Base-by-base conservation (phyloP, 2,329 filamentous ascomycete genomes). In the Cryphonectria naterciae region DNA sequence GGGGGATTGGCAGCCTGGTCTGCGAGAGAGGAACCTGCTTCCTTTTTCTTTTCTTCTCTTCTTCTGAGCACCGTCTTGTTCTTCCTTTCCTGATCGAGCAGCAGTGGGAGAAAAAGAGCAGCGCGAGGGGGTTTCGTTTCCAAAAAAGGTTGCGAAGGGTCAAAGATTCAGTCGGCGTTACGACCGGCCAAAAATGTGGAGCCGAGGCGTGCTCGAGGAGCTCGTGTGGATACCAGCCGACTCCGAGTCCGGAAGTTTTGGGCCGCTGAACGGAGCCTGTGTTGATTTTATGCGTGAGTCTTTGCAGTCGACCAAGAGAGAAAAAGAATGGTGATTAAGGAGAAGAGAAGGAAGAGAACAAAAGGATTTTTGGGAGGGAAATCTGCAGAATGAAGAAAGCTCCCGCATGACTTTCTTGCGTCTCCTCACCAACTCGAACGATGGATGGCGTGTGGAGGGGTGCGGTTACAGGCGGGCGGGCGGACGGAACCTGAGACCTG, bases 171-270 rank as follows among this genome's bases (percentile, higher is more conserved):
- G 58, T 68, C 67, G 58, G 67, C 66, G 64, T 61, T 49, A 61
- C 54, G 60, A 68, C 32, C 67, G 67, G 67, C 67, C 67, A 63
- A 58, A 63, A 68, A 39, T 52, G 67, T 68, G 67, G 67, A 68
- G 60, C 67, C 58, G 67, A 68, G 19, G 32, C 58, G 4, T 68
- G 56, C 41, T 25, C 61, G 22, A 56, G 39, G 58, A 68, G 67
- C 67, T 68, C 37, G 4, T 52, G 69, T 70, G 71, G 71, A 54
- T 65, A 13, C 32, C 63, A 61, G 19, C 6, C 49, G 39, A 61
- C 69, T 70, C 70, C 66, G 70, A 67, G 65, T 70, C 58, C 70
- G 68, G 70, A 69, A 65, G 67, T 63, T 17, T 35, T 58, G 32
- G 56, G 67, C 68, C 67, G 70, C 64, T 64, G 64, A 67, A 60